phyloP scores from a whole-genome alignment of 2,329 filamentous ascomycete genomes.

The Aspergillus intermedius region DNA sequence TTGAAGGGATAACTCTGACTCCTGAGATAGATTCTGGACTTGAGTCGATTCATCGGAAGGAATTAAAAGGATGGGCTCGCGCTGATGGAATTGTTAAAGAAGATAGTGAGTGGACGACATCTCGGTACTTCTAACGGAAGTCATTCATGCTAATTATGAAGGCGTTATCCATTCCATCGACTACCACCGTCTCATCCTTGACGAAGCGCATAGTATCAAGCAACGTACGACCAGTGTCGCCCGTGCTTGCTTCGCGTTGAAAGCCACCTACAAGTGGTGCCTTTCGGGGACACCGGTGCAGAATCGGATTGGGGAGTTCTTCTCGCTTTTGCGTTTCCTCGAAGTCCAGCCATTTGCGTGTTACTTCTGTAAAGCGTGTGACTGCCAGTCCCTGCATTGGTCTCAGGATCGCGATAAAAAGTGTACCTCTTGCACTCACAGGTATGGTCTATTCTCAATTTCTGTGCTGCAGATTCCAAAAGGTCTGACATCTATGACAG shows the following conservation, averaged over 20 bases:
- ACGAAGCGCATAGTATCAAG: constrained; percentile 94
- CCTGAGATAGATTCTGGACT: constrained; percentile 50
- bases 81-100: constrained; percentile 76
- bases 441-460: constrained; percentile 22
- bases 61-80: constrained; percentile 81
- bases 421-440: constrained; percentile 64
- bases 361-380: constrained; percentile 86
- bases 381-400: constrained; percentile 80
- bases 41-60: constrained; percentile 86
- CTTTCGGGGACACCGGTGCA: constrained; percentile 91
- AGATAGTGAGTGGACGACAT: constrained; percentile 40
- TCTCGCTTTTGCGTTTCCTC: constrained; percentile 87
- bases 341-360: constrained; percentile 83
- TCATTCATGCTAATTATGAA: constrained; percentile 19
- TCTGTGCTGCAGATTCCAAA: background rate
- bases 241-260: constrained; percentile 87
- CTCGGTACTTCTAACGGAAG: background rate
- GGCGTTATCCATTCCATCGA: constrained; percentile 75
- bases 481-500: constrained; percentile 24
- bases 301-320: constrained; percentile 95
- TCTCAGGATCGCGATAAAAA: constrained; percentile 62
- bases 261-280: constrained; percentile 89
- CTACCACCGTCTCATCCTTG: constrained; percentile 87
- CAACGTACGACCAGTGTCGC: constrained; percentile 79
- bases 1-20: constrained; percentile 5